Base-by-base conservation (phyloP, 2,329 filamentous ascomycete genomes). In the Epichloe festucae region DNA sequence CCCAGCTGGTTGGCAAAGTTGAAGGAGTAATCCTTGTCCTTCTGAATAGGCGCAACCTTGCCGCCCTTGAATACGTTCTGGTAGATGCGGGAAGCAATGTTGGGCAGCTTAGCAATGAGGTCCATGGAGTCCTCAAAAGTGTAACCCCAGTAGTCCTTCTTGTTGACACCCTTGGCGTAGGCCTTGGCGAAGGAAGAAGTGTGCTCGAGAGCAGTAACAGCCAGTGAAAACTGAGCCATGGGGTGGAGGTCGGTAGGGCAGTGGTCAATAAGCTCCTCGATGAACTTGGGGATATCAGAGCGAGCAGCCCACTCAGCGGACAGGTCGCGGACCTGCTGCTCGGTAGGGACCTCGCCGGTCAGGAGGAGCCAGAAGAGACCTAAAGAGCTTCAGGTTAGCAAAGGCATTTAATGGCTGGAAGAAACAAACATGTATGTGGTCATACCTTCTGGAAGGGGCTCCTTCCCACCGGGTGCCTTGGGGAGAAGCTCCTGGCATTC, bases 31-130 rank as follows among this genome's bases (percentile, higher is more conserved):
- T 98, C 93, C 87, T 97, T 93, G 78, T 97, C 91, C 81, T 95
- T 94, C 80, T 97, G 85, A 70, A 95, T 82, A 52, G 89, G 71
- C 55, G 89, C 87, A 61, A 98, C 91, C 85, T 97, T 97, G 76
- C 93, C 93, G 68, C 95, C 93, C 84, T 97, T 96, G 88, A 95
- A 98, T 71, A 97, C 85, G 73, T 98, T 98, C 79, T 95, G 93
- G 85, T 98, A 98, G 81, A 98, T 98, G 77, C 89, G 89, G 58
- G 93, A 79, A 59, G 93, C 93, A 66, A 98, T 96, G 71, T 89
- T 96, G 70, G 93, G 93, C 64, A 98, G 87, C 85, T 97, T 97
- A 68, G 93, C 93, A 70, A 98, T 98, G 71, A 98, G 79, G 76
- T 98, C 91, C 91, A 98, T 97, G 57, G 90, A 93, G 77, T 98